Evolutionary conservation across 1,284 basidiomycete genomes (phyloP).

Genomic region (Papiliotrema fonsecae): DNA sequence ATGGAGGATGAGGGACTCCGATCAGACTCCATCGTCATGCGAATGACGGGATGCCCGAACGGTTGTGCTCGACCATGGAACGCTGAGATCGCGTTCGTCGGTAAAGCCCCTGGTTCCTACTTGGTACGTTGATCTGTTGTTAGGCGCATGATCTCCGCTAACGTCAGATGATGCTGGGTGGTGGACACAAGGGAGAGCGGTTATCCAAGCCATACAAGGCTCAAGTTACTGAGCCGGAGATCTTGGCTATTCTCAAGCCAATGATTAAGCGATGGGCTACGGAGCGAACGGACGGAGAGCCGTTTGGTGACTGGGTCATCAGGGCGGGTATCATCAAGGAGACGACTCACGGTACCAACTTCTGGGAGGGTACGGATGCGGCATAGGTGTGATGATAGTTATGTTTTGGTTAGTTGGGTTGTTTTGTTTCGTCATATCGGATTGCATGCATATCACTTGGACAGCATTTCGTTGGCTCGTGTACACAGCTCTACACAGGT

Average conservation of each 20-base stretch:
- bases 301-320: conserved; percentile 93
- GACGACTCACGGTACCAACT: conserved; percentile 69
- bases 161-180: conserved; percentile 79
- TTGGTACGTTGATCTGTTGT: conserved; percentile 39
- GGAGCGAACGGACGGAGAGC: conserved; percentile 83
- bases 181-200: conserved; percentile 87
- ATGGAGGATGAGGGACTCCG: conserved; percentile 88
- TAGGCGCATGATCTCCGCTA: conserved; percentile 2
- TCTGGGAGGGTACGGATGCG: conserved; percentile 62
- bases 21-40: conserved; percentile 92
- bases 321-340: conserved; percentile 76
- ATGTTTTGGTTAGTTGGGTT: too few relatives aligned
- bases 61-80: conserved; percentile 93
- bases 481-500: too few relatives aligned
- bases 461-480: too few relatives aligned
- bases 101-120: conserved; percentile 91
- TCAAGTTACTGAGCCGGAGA: conserved; percentile 89
- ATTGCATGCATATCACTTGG: not conserved
- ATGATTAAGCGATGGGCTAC: conserved; percentile 93
- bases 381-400: conserved; percentile 5
- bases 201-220: conserved; percentile 77
- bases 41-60: conserved; percentile 96
- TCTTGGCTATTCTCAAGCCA: conserved; percentile 77
- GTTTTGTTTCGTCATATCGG: too few relatives aligned
- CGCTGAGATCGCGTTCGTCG: conserved; percentile 93